Evolutionary conservation across 2,329 filamentous ascomycete species (phyloP), one percentile per base, ranked within the genome.

Genomic region (Ophiostoma montium): DNA sequence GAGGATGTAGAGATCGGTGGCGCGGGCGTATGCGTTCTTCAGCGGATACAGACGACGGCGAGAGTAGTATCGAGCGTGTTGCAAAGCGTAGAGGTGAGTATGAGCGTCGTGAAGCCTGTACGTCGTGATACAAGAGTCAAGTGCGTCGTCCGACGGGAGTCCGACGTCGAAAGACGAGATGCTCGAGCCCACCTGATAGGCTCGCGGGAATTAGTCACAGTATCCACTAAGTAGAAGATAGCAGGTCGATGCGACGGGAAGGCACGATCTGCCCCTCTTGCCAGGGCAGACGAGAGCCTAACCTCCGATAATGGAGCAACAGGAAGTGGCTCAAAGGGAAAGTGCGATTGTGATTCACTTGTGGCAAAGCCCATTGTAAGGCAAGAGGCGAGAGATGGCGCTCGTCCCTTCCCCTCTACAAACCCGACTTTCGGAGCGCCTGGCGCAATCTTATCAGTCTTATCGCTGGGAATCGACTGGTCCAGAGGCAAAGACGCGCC

Each of bases 391-490:
- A 10, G 15, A 21, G 23, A 27, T 27, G 23, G 23, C 23, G 23
- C 5, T 27, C 23, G 23, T 27, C 23, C 5, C 23, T 27, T 27
- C 23, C 23, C 38, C n/a, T 27, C 19, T n/a, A 21, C 38, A 41
- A 43, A 43, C 27, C 41, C 41, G 41, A 43, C 23, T 43, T 43
- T 43, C 41, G 41, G 41, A 43, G 41, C 23, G 23, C 23, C n/a
- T 15, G 8, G 23, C 23, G 23, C 8, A 27, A 35, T 35, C 38
- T 27, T 50, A 46, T 42, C 8, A 27, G 16, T 35, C 38, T 27
- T 50, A 46, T 42, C 36, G 23, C 36, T 9, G 31, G 19, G 35
- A 36, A 44, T 45, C 43, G 38, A 47, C 31, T 44, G 38, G 44
- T 23, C 23, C 21, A n/a, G 15, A 27, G 8, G 13, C 39, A 27